Percentiles rank a stretch among this genome's conserved stretches.
These are phyloP conservation scores for Kingdonia uniflora DNA, from an alignment of 164 flowering plant species.

Conservation along the genomic window DNA sequence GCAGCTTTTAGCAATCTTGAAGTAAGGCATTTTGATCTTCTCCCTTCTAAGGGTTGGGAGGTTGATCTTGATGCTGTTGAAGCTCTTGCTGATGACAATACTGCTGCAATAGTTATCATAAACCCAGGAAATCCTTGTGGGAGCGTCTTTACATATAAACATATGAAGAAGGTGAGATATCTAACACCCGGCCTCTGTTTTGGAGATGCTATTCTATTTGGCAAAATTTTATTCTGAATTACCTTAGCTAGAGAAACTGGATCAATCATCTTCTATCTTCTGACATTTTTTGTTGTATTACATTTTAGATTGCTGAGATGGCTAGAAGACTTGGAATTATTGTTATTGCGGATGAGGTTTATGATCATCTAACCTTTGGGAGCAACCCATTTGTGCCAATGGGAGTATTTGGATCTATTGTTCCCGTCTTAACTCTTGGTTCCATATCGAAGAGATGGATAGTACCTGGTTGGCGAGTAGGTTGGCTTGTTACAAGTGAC, in stretches of 20 bases:
- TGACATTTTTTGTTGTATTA: too few relatives aligned
- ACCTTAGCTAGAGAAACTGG: too few relatives aligned
- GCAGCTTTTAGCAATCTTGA: constrained; percentile 51
- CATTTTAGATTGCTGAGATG: constrained; percentile 55
- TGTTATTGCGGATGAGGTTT: constrained; percentile 89
- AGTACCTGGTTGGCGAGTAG: constrained; percentile 93
- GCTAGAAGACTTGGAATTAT: constrained; percentile 48
- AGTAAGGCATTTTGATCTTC: constrained; percentile 56
- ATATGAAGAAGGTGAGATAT: constrained; percentile 47
- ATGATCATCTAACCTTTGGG: constrained; percentile 80
- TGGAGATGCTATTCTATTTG: too few relatives aligned
- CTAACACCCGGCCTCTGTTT: too few relatives aligned
- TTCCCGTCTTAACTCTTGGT: constrained; percentile 76
- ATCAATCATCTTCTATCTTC: too few relatives aligned
- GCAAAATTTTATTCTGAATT: too few relatives aligned
- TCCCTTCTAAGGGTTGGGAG: constrained; percentile 80
- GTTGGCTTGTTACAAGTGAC: constrained; percentile 73
- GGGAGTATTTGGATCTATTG: constrained; percentile 75
- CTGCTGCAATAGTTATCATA: constrained; percentile 65
- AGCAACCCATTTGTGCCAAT: constrained; percentile 68
- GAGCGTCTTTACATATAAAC: constrained; percentile 53
- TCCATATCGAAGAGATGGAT: constrained; percentile 90
- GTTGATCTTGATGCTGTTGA: constrained; percentile 58
- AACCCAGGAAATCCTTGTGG: constrained; percentile 97
- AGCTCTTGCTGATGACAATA: constrained; percentile 66